phyloP scores from a whole-genome alignment of 1,139 yeast genomes.

The Hemisphaericaspora lyxosophila region DNA sequence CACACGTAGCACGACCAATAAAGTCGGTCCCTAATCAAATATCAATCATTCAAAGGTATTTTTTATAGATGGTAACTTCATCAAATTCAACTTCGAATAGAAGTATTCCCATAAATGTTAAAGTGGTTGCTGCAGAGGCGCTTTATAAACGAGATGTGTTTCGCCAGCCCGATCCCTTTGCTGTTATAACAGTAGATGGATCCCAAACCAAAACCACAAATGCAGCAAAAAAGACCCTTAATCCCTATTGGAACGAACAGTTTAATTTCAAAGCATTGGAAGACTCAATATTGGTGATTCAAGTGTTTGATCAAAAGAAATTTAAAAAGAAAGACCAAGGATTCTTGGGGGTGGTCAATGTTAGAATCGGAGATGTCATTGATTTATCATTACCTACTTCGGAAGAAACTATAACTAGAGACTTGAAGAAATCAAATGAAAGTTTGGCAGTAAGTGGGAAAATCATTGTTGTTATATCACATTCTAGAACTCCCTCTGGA shows the following conservation, averaged over 20 bases:
- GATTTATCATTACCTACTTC: slow-evolving; percentile 59
- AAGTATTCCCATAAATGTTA: slow-evolving; percentile 52
- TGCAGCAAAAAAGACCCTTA: slow-evolving; percentile 88
- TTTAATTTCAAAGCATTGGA: slow-evolving; percentile 78
- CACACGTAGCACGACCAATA: too few relatives aligned
- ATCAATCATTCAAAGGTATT: background rate
- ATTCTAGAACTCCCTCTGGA: slow-evolving; percentile 22
- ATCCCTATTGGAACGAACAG: slow-evolving; percentile 97
- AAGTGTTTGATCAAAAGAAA: slow-evolving; percentile 94
- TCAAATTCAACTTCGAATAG: slow-evolving; percentile 6
- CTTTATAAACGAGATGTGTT: slow-evolving; percentile 93
- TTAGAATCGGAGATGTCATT: slow-evolving; percentile 85
- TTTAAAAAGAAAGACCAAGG: slow-evolving; percentile 99
- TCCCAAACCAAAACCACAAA: slow-evolving; percentile 93
- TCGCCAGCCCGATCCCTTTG: slow-evolving; percentile 96
- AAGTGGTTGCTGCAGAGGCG: slow-evolving; percentile 94
- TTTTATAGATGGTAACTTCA: background rate
- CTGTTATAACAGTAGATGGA: slow-evolving; percentile 95
- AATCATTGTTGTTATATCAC: slow-evolving; percentile 73
- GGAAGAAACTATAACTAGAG: slow-evolving; percentile 91
- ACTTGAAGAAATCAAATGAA: slow-evolving; percentile 87
- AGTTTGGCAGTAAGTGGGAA: slow-evolving; percentile 91
- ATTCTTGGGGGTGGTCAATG: slow-evolving; percentile 93
- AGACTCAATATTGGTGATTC: slow-evolving; percentile 85
- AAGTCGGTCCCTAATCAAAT: too few relatives aligned